phyloP scores from a whole-genome alignment of 139 green algal genomes.

The Coelastrella sp. region DNA sequence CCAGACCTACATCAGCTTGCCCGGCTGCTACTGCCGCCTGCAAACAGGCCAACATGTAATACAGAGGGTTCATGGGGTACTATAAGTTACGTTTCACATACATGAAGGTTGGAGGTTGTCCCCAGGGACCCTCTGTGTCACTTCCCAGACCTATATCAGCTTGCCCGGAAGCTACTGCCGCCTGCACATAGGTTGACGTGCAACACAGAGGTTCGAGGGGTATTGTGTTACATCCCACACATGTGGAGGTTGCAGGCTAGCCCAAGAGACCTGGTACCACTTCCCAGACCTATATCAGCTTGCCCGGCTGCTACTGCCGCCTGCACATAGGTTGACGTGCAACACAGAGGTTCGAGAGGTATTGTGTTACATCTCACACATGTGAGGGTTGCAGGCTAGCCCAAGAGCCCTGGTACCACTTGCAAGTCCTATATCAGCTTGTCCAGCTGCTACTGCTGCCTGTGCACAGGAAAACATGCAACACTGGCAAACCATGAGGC shows the following conservation, averaged over 20 bases:
- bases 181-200: conserved; percentile 50
- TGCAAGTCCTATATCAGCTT: no score
- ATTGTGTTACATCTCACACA: not conserved
- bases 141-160: conserved; percentile 88
- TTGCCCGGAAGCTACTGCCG: conserved; percentile 79
- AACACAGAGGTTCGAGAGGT: not conserved
- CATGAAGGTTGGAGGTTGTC: no score
- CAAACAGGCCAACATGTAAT: no score
- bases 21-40: not conserved
- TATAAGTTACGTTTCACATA: no score
- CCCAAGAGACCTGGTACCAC: no score
- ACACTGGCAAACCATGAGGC: no score
- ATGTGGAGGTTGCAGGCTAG: not conserved
- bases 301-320: conserved; percentile 80
- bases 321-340: conserved; percentile 44
- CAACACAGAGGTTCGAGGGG: not conserved
- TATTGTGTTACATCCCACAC: not conserved
- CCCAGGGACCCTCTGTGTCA: conserved; percentile 85
- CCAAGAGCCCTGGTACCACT: no score
- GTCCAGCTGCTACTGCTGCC: not conserved
- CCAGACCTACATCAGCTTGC: conserved; percentile 27
- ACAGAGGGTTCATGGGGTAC: no score
- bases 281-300: conserved; percentile 83
- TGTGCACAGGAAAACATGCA: not conserved
- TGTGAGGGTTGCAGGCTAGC: not conserved